Conservation (phyloP, 805 yeast species). For the Wickerhamomyces strasburgensis region DNA sequence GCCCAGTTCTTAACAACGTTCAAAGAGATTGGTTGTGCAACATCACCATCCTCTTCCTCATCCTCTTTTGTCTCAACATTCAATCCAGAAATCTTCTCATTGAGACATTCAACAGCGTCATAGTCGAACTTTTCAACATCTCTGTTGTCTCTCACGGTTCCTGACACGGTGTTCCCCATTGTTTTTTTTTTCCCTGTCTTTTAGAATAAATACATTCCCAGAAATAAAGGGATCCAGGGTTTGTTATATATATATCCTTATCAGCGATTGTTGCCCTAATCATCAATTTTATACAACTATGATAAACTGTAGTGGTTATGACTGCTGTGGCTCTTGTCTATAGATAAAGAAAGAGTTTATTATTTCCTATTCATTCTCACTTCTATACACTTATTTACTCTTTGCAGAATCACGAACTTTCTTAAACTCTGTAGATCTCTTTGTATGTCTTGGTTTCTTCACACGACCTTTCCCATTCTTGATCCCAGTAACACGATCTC, state of each 20-base stretch:
- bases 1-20: constrained; percentile 41
- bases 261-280: too few relatives aligned
- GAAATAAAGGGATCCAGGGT: too few relatives aligned
- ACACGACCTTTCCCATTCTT: constrained; percentile 49
- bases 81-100: constrained; percentile 2
- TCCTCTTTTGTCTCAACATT: background rate
- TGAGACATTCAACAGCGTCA: constrained; percentile 5
- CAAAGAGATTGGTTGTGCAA: constrained; percentile 28
- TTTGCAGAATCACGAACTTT: constrained; percentile 18
- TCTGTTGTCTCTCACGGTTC: constrained; percentile 10
- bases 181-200: background rate
- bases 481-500: constrained; percentile 54
- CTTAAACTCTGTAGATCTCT: constrained; percentile 39
- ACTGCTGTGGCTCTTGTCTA: constrained; percentile 9
- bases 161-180: constrained; percentile 13
- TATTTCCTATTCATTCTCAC: too few relatives aligned
- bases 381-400: background rate
- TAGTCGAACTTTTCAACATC: constrained; percentile 8
- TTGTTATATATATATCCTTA: background rate
- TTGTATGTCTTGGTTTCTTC: constrained; percentile 42
- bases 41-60: constrained; percentile 1
- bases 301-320: too few relatives aligned
- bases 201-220: too few relatives aligned
- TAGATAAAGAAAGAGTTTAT: too few relatives aligned
- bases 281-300: too few relatives aligned